Base-by-base conservation (phyloP, 2,329 filamentous ascomycete genomes). In the Leptographium radiaticola region DNA sequence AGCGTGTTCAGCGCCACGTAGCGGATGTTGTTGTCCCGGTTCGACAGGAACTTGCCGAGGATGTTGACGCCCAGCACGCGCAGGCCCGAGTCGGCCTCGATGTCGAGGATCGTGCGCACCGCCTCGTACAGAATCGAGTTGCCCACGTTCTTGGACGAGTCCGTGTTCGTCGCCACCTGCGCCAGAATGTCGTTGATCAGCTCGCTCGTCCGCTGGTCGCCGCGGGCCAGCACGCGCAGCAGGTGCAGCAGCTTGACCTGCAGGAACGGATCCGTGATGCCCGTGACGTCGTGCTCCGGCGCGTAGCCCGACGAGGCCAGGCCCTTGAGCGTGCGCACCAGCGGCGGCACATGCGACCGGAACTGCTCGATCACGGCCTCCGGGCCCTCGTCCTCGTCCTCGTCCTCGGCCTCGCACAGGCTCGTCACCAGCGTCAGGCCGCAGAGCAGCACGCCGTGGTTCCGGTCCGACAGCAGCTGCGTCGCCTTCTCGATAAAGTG, bases 101-200 rank as follows among this genome's bases (percentile, higher is more conserved):
- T 97, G 61, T 98, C 93, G 49, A 98, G 81, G 60, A 98, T 98
- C 0, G 93, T 98, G 45, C 93, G 82, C 40, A 98, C 93, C 1
- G 93, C 87, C 70, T 98, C 93, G 71, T 98, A 98, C 9, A 98
- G 76, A 62, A 98, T 98, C 0, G 93, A 91, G 67, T 98, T 98
- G 58, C 93, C 93, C 44, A 98, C 93, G 60, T 98, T 98, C 74
- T 98, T 98, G 33, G 90, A 90, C 0, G 91, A 89, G 65, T 98
- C 93, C 1, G 93, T 98, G 69, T 98, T 98, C 42, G 91, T 97
- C 52, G 93, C 93, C 53, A 98, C 93, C 72, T 95, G 90, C 7
- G 93, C 93, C 56, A 98, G 74, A 57, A 98, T 98, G 65, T 98
- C 93, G 71, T 97, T 98, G 73, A 98, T 97, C 68, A 95, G 85